phyloP scores from a whole-genome alignment of 805 yeast species.

The Pichia membranifaciens region DNA sequence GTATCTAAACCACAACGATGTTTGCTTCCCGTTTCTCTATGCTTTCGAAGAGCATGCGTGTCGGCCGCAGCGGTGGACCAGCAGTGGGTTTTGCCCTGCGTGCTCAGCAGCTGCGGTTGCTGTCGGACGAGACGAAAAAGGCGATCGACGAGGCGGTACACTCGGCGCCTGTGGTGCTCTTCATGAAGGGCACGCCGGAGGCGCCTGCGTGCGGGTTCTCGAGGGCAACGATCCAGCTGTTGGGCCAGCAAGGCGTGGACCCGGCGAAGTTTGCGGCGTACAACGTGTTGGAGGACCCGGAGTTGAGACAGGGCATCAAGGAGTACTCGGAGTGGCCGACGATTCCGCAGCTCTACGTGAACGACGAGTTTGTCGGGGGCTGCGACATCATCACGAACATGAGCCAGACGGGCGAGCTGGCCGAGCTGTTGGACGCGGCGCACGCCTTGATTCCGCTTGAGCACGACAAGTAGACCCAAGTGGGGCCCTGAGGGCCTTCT shows the following conservation, averaged over 20 bases:
- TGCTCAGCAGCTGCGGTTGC: constrained; percentile 25
- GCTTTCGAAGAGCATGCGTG: background rate
- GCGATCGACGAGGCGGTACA: constrained; percentile 84
- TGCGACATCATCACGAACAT: constrained; percentile 90
- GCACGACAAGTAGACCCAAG: constrained; percentile 23
- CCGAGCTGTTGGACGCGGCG: constrained; percentile 74
- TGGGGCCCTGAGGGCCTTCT: background rate
- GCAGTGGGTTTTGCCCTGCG: too few relatives aligned
- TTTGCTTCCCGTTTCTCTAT: constrained; percentile 1
- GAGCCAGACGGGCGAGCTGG: constrained; percentile 88
- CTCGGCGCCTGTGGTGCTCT: constrained; percentile 90
- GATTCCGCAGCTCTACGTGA: constrained; percentile 90
- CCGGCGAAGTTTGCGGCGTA: constrained; percentile 95
- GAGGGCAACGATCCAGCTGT: constrained; percentile 84
- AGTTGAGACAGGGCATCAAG: constrained; percentile 90
- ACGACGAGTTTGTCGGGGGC: constrained; percentile 92
- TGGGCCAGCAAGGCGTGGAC: constrained; percentile 96
- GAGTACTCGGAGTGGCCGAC: constrained; percentile 98
- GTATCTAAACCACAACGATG: constrained; percentile 1
- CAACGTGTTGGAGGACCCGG: constrained; percentile 91
- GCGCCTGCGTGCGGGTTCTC: constrained; percentile 98
- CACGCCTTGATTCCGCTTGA: constrained; percentile 79
- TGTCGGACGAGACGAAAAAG: constrained; percentile 71
- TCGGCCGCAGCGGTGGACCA: too few relatives aligned
- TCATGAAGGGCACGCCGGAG: constrained; percentile 98